phyloP scores from a whole-genome alignment of 805 yeast species.

The Barnettozyma vustinii region DNA sequence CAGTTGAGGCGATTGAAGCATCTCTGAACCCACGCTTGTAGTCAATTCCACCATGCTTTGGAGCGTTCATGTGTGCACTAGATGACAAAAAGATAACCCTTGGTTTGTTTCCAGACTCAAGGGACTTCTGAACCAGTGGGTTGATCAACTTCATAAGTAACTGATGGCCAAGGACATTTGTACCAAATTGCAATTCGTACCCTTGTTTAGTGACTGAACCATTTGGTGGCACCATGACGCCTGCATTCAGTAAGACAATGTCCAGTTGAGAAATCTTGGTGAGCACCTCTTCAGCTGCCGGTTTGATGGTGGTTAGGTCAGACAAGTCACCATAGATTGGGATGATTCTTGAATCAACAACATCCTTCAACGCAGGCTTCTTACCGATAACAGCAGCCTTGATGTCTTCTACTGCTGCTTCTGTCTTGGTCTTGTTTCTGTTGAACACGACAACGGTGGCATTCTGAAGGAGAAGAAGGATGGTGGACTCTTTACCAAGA shows the following conservation, averaged over 20 bases:
- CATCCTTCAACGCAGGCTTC: slow-evolving; percentile 1
- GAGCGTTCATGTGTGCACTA: slow-evolving; percentile 29
- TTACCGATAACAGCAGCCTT: slow-evolving; percentile 18
- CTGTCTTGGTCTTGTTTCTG: slow-evolving; percentile 31
- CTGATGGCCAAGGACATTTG: slow-evolving; percentile 43
- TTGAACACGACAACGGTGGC: slow-evolving; percentile 35
- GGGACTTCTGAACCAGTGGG: slow-evolving; percentile 32
- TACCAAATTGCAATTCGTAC: slow-evolving; percentile 40
- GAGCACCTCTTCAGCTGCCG: slow-evolving; percentile 29
- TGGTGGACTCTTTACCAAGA: slow-evolving; percentile 30
- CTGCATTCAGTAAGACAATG: slow-evolving; percentile 39
- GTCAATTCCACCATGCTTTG: slow-evolving; percentile 26
- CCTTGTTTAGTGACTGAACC: slow-evolving; percentile 38
- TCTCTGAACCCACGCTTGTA: slow-evolving; percentile 29
- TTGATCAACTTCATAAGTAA: slow-evolving; percentile 35
- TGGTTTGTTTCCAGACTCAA: slow-evolving; percentile 16
- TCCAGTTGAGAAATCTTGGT: slow-evolving; percentile 26
- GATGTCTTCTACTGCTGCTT: slow-evolving; percentile 25
- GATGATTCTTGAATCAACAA: slow-evolving; percentile 19
- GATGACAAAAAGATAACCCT: slow-evolving; percentile 45
- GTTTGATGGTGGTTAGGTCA: slow-evolving; percentile 37
- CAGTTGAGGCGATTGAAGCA: slow-evolving; percentile 6
- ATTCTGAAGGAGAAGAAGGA: slow-evolving; percentile 26
- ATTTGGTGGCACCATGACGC: slow-evolving; percentile 36
- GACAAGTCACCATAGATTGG: slow-evolving; percentile 29